Evolutionary conservation across 108 stramenopile genomes (phyloP).

Genomic region (Discostella pseudostelligera): DNA sequence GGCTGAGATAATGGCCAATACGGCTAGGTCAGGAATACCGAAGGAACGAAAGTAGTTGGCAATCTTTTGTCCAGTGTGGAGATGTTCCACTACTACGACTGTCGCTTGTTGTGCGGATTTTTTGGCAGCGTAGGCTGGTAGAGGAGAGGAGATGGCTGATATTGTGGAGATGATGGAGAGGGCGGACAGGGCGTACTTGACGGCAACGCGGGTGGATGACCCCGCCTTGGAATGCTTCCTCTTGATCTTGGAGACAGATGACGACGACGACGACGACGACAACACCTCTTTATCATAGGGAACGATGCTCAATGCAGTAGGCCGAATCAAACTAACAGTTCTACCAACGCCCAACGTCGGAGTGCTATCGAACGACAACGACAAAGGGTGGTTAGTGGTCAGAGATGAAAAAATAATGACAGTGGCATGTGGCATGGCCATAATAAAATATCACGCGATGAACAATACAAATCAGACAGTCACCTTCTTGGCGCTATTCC

Average conservation of each 20-base stretch:
- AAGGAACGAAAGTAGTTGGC: constrained; percentile 81
- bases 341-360: constrained; percentile 7
- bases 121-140: constrained; percentile 50
- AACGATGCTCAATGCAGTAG: constrained; percentile 8
- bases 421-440: not conserved
- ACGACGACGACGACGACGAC: not conserved
- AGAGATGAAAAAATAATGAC: not conserved
- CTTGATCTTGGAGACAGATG: not conserved
- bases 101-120: constrained; percentile 35
- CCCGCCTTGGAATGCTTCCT: constrained; percentile 3
- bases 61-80: constrained; percentile 84
- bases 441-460: not conserved
- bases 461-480: not conserved
- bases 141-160: constrained; percentile 14
- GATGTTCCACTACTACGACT: constrained; percentile 52
- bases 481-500: constrained; percentile 11
- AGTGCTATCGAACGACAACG: constrained; percentile 7
- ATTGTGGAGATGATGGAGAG: constrained; percentile 23
- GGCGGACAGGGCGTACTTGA: constrained; percentile 10
- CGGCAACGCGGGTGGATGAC: not conserved
- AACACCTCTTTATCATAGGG: constrained; percentile 6
- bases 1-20: constrained; percentile 89
- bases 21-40: constrained; percentile 84
- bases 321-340: constrained; percentile 6
- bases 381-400: too few relatives aligned